Evolutionary conservation across 768 basidiomycete species (phyloP).

Genomic region (Amanita muscaria): DNA sequence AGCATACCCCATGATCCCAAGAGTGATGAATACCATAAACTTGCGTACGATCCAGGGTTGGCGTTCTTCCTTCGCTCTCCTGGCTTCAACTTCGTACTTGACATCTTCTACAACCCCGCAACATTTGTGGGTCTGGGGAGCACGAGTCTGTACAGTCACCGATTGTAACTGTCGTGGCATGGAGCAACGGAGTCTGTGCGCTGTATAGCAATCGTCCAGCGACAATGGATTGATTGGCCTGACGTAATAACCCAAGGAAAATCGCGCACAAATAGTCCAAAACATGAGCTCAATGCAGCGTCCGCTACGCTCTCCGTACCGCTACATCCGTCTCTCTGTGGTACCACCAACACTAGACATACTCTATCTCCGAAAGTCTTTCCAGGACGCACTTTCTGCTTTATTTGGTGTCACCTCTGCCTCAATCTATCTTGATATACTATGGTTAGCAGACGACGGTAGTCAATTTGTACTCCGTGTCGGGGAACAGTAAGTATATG

Average conservation of each 20-base stretch:
- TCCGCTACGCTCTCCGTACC: slow-evolving; percentile 20
- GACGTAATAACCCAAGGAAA: too few relatives aligned
- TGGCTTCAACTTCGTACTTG: slow-evolving; percentile 28
- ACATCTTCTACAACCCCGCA: slow-evolving; percentile 51
- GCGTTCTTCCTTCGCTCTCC: slow-evolving; percentile 32
- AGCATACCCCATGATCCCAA: slow-evolving; percentile 57
- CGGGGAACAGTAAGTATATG: slow-evolving; percentile 27
- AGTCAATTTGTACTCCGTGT: slow-evolving; percentile 33
- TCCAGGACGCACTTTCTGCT: slow-evolving; percentile 48
- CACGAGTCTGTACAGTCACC: background rate
- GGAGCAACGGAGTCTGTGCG: too few relatives aligned
- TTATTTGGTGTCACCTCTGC: slow-evolving; percentile 47
- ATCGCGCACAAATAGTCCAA: too few relatives aligned
- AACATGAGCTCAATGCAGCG: slow-evolving; percentile 12
- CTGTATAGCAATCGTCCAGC: too few relatives aligned
- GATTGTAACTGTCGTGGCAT: background rate
- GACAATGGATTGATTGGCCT: too few relatives aligned
- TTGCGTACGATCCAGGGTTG: slow-evolving; percentile 75
- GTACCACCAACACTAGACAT: slow-evolving; percentile 30
- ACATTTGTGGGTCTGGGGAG: slow-evolving; percentile 13
- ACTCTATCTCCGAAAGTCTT: slow-evolving; percentile 39
- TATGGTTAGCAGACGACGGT: slow-evolving; percentile 41
- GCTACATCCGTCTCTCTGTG: slow-evolving; percentile 41
- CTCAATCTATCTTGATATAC: slow-evolving; percentile 46
- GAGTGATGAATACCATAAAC: slow-evolving; percentile 48